These are phyloP conservation scores for Leccinum fibrillosum DNA, from an alignment of 768 basidiomycete species.

Conservation along the genomic window DNA sequence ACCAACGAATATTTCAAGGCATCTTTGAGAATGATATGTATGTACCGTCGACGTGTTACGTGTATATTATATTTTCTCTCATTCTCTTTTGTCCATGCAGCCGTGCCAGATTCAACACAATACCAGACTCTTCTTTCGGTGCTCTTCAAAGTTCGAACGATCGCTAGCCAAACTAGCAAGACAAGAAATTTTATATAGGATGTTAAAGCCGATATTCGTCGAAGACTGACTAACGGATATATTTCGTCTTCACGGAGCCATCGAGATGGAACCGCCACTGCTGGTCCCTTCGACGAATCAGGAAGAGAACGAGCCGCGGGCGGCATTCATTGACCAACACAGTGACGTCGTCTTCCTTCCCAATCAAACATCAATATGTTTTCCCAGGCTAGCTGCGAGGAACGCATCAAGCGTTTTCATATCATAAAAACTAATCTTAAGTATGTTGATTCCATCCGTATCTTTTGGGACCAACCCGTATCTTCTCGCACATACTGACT, in stretches of 20 bases:
- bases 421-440: slow-evolving; percentile 35
- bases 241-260: slow-evolving; percentile 86
- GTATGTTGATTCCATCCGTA: slow-evolving; percentile 34
- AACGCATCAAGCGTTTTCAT: slow-evolving; percentile 31
- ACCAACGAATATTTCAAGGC: slow-evolving; percentile 82
- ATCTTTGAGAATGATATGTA: slow-evolving; percentile 73
- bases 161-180: slow-evolving; percentile 56
- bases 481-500: slow-evolving; percentile 2
- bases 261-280: slow-evolving; percentile 81
- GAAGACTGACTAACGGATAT: slow-evolving; percentile 72
- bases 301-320: slow-evolving; percentile 62
- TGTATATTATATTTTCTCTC: neutral
- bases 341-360: slow-evolving; percentile 76
- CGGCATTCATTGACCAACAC: slow-evolving; percentile 74
- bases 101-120: slow-evolving; percentile 78
- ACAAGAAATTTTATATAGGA: slow-evolving; percentile 75
- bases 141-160: slow-evolving; percentile 64
- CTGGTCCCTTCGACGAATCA: slow-evolving; percentile 67
- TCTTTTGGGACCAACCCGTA: neutral
- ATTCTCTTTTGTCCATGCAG: slow-evolving; percentile 31
- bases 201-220: slow-evolving; percentile 59
- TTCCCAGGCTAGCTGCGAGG: slow-evolving; percentile 77
- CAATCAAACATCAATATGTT: slow-evolving; percentile 67
- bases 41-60: slow-evolving; percentile 15
- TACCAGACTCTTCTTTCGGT: slow-evolving; percentile 74